phyloP scores from a whole-genome alignment of 768 basidiomycete species.

The Cystobasidium tubakii region DNA sequence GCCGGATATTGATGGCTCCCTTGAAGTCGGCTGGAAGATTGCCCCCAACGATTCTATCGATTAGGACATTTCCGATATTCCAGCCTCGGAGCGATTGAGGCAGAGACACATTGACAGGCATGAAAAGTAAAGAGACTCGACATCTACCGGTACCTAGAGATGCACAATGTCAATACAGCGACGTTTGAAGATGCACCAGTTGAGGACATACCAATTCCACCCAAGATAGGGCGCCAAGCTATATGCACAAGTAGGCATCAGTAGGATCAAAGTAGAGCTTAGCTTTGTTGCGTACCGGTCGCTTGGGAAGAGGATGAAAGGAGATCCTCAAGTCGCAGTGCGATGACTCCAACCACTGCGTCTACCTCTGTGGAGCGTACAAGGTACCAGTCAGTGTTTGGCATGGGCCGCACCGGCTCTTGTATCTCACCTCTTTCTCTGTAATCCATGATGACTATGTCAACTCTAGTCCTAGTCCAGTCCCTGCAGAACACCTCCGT shows the following conservation, averaged over 20 bases:
- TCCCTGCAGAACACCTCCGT: conserved; percentile 36
- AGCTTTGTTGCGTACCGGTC: background rate
- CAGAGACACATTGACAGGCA: conserved; percentile 31
- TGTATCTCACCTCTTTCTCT: conserved; percentile 37
- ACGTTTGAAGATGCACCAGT: too few relatives aligned
- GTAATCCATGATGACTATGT: conserved; percentile 39
- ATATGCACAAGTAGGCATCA: background rate
- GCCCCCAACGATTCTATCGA: conserved; percentile 6
- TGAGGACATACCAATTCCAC: conserved; percentile 25
- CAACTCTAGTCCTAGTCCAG: conserved; percentile 23
- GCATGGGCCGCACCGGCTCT: background rate
- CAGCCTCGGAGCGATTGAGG: conserved; percentile 16
- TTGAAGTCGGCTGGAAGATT: conserved; percentile 4
- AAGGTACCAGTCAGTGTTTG: background rate
- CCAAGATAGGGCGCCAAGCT: conserved; percentile 19
- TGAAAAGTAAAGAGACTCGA: conserved; percentile 37
- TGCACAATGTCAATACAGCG: background rate
- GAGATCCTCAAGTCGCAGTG: conserved; percentile 14
- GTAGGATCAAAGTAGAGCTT: too few relatives aligned
- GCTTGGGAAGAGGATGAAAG: conserved; percentile 29
- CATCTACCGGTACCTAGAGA: conserved; percentile 36
- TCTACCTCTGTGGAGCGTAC: conserved; percentile 30
- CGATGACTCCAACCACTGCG: conserved; percentile 33
- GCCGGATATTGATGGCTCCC: background rate
- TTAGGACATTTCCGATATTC: conserved; percentile 21